These are phyloP conservation scores for Starmera quercuum DNA, from an alignment of 805 yeast species.

Conservation along the genomic window DNA sequence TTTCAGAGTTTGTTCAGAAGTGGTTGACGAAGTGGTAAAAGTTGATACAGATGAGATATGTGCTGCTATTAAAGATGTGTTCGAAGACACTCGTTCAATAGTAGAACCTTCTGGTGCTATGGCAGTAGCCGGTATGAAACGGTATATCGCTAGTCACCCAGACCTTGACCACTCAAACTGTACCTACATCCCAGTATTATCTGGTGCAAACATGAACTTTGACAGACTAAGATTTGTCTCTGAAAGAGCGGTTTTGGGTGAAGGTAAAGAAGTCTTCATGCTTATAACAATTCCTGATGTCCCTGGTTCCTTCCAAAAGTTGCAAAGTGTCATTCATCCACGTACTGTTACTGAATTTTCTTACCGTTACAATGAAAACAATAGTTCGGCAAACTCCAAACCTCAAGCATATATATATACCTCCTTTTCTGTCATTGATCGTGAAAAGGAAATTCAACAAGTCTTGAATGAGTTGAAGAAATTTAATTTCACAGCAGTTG, in stretches of 20 bases:
- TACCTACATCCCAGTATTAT: constrained; percentile 76
- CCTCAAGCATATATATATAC: constrained; percentile 74
- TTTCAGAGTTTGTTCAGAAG: constrained; percentile 66
- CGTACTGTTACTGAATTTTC: constrained; percentile 92
- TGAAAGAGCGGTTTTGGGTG: constrained; percentile 98
- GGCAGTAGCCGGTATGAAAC: constrained; percentile 90
- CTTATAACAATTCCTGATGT: constrained; percentile 85
- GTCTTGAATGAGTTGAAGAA: constrained; percentile 53
- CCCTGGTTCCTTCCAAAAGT: constrained; percentile 81
- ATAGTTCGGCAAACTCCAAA: constrained; percentile 13
- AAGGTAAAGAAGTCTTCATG: constrained; percentile 92
- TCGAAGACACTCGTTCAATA: constrained; percentile 89
- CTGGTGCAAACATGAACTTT: constrained; percentile 98
- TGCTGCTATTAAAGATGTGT: constrained; percentile 95
- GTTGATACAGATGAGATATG: constrained; percentile 90
- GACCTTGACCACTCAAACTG: constrained; percentile 62
- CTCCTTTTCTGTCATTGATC: constrained; percentile 77
- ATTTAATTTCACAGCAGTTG: constrained; percentile 67
- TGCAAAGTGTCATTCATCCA: constrained; percentile 76
- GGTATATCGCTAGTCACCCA: constrained; percentile 62
- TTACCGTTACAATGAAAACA: constrained; percentile 59
- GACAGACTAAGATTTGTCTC: constrained; percentile 93
- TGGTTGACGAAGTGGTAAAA: constrained; percentile 81
- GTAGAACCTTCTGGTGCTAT: constrained; percentile 98
- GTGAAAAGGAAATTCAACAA: constrained; percentile 61